phyloP scores from a whole-genome alignment of 1,139 yeast genomes.

The Hyphopichia buzzinii region DNA sequence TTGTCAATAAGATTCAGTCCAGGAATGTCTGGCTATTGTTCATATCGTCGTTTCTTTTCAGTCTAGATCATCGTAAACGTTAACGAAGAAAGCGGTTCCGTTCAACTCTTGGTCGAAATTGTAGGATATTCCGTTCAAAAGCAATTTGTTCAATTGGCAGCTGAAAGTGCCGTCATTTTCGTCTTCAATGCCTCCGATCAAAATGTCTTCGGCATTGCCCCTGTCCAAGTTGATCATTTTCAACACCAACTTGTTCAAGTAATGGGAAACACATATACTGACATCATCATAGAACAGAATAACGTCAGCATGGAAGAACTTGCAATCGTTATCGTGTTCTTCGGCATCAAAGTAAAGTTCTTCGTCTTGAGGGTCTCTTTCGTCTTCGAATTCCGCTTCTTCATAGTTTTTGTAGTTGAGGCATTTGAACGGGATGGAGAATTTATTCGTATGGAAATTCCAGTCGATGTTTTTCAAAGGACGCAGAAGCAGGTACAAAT shows the following conservation, averaged over 20 bases:
- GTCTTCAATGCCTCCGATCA: constrained; percentile 28
- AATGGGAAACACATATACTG: constrained; percentile 32
- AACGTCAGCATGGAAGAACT: constrained; percentile 8
- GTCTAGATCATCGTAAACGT: constrained; percentile 21
- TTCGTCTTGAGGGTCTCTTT: constrained; percentile 15
- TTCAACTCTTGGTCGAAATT: constrained; percentile 38
- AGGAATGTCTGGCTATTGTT: too few species aligned
- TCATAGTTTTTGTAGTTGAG: constrained; percentile 32
- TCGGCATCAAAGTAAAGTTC: constrained; percentile 28
- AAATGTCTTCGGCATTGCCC: constrained; percentile 42
- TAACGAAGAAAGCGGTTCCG: constrained; percentile 39
- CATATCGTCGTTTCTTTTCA: neutral
- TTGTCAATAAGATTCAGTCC: too few species aligned
- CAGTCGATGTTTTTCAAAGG: constrained; percentile 29
- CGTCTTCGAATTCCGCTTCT: constrained; percentile 41
- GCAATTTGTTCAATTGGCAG: constrained; percentile 26
- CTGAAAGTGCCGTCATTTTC: constrained; percentile 30
- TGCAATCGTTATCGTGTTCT: constrained; percentile 16
- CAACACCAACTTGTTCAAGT: constrained; percentile 28
- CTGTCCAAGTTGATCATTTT: constrained; percentile 34
- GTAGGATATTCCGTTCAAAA: constrained; percentile 36
- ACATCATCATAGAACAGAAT: constrained; percentile 10
- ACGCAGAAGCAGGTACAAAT: constrained; percentile 18
- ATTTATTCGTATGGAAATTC: constrained; percentile 37
- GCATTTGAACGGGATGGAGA: constrained; percentile 36